Base-by-base conservation (phyloP, 2,329 filamentous ascomycete species). In the Nemania abortiva region DNA sequence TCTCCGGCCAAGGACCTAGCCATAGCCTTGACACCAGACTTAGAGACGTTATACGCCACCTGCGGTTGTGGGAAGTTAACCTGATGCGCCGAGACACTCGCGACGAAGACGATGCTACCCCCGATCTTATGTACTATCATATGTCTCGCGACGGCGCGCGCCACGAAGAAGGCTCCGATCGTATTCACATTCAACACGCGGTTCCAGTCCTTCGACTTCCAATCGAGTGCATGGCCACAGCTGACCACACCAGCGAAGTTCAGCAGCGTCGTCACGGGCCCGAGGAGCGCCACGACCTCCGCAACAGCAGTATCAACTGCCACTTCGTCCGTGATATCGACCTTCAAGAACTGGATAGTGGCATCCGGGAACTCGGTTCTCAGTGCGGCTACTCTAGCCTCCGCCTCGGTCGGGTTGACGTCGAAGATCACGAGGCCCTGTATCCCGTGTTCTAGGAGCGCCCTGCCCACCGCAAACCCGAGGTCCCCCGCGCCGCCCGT, bases 1-100 rank as follows among this genome's bases (percentile, higher is more conserved):
- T 95, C 92, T 0, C 89, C 91, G 0, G 91, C 92, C 18, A 94
- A 80, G 42, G 84, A 89, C 71, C 85, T 88, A 58, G 88, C 89
- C 72, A 94, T 78, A 59, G 88, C 86, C 34, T 91, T 73, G 1
- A 94, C 79, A 0, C 87, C 91, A 0, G 90, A 88, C 78, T 95
- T 95, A 71, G 86, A 89, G 1, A 89, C 88, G 72, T 95, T 94
- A 76, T 95, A 94, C 0, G 89, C 87, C 0, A 83, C 84, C 75
- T 94, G 92, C 0, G 91, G 90, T 75, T 93, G 91, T 0, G 91
- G 91, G 74, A 84, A 93, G 74, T 93, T 93, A 65, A 91, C 90
- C 1, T 85, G 77, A 71, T 93, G 90, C 0, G 85, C 91, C 1
- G 89, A 91, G 56, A 93, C 91, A 11, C 87, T 90, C 0, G 91